Base-by-base conservation (phyloP, 768 basidiomycete genomes). In the Leccinum sublutescens region DNA sequence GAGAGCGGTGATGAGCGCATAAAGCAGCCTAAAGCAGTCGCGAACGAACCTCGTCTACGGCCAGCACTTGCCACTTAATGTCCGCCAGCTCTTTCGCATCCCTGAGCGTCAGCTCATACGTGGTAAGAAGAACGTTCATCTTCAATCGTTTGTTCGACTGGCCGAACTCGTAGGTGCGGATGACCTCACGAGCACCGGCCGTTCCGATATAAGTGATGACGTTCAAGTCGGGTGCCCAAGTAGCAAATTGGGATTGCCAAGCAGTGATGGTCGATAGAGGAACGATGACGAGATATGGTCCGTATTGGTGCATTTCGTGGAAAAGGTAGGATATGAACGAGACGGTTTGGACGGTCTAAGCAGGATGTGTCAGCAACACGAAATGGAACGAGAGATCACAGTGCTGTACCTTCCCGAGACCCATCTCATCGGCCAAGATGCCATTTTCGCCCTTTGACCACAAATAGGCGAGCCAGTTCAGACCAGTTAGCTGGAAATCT, bases 361-460 rank as follows among this genome's bases (percentile, higher is more conserved):
- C 11, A 45, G 43, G 61, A 15, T 43, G 40, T 19, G 40, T 11
- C 15, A 54, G 68, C 52, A 67, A 59, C n/a, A 59, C 19, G 58
- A 64, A 64, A 36, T 5, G 0, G 36, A 51, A 59, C 17, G 31
- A 38, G 17, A 57, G 29, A 10, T n/a, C 33, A 27, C 21, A 2
- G 2, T 27, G 19, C 65, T 55, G 61, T 50, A 90, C 83, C 85
- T 99, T 99, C 55, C 97, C 97, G 25, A 99, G 88, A 72, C 97
- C 97, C 97, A 98, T 99, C 82, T 99, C 97, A 69, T 99, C 97
- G 1, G 97, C 97, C 36, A 99, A 78, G 59, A 99, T 97, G 19
- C 97, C 97, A 70, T 98, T 98, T 66, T 96, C 90, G 9, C 92
- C 92, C 65, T 93, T 86, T 23, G 23, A 23, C 97, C 97, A 98